These are phyloP conservation scores for Meyerozyma sp. DNA, from an alignment of 1,139 yeast species.

Conservation along the genomic window DNA sequence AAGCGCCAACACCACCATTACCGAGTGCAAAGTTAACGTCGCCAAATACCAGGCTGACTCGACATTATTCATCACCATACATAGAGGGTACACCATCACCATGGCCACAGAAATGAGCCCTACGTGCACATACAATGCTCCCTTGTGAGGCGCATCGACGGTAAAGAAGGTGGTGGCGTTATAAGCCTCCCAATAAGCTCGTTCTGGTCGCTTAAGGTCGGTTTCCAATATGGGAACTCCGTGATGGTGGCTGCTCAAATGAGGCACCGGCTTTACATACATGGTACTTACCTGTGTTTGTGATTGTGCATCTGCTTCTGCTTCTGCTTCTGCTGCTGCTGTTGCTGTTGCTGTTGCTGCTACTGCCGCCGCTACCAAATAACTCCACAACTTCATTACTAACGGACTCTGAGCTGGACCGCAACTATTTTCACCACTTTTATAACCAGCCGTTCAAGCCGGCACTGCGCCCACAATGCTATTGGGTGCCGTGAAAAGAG, in stretches of 20 bases:
- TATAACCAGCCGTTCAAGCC: too few species aligned
- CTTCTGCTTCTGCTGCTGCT: too few species aligned
- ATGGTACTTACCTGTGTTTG: too few species aligned
- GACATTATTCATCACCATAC: conserved; percentile 59
- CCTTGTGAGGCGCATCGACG: conserved; percentile 42
- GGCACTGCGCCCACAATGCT: too few species aligned
- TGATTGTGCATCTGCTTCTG: too few species aligned
- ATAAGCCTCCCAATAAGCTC: conserved; percentile 72
- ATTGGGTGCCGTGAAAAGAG: too few species aligned
- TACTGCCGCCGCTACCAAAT: too few species aligned
- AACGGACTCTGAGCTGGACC: too few species aligned
- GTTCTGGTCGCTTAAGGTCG: conserved; percentile 64
- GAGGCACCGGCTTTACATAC: conserved; percentile 35
- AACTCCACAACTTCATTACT: too few species aligned
- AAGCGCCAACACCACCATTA: conserved; percentile 44
- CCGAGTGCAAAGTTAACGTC: conserved; percentile 47
- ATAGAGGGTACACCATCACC: conserved; percentile 62
- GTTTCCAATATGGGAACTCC: conserved; percentile 76
- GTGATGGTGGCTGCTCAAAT: conserved; percentile 52
- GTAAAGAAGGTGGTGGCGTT: conserved; percentile 77
- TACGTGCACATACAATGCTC: conserved; percentile 57
- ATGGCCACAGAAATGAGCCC: conserved; percentile 40
- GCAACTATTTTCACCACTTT: too few species aligned
- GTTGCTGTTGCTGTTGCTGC: too few species aligned
- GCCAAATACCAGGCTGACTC: conserved; percentile 56